Base-by-base conservation (phyloP, 352 stramenopile genomes). In the Paralagenidium karlingii region DNA sequence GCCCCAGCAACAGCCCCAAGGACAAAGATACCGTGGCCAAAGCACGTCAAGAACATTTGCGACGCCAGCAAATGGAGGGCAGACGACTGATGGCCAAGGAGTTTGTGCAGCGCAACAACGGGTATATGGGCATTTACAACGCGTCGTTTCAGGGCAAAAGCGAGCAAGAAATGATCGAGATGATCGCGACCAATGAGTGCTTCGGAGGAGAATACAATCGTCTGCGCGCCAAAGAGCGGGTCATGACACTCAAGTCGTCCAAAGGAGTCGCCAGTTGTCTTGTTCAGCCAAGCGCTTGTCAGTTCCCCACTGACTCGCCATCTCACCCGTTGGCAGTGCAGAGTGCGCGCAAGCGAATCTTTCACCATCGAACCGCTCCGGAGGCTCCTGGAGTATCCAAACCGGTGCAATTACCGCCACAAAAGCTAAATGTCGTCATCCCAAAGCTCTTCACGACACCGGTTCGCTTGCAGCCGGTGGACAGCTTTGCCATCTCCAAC, bases 41-140 rank as follows among this genome's bases (percentile, higher is more conserved):
- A n/a, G n/a, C n/a, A n/a, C n/a, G n/a, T n/a, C n/a, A n/a, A n/a
- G n/a, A n/a, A n/a, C n/a, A n/a, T n/a, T n/a, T 51, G 2, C 57
- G 58, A 11, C 51, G 63, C 15, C 55, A 81, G 30, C 69, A 83
- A 40, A 24, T 68, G 27, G 63, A 66, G 24, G 69, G 63, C 0
- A 63, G 66, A 16, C 57, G 41, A 24, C 60, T 79, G 48, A 79
- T 83, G 66, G 69, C 61, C 10, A 42, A 40, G 11, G 68, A 82
- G 36, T 80, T 82, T 44, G 68, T 78, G 21, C 33, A 51, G 25
- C 63, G 65, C 25, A 82, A 82, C 32, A 50, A 51, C 5, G 53
- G 53, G 15, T 60, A 68, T n/a, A 55, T 83, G 51, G 67, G 69
- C 63, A 55, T 75, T 10, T 81, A 69, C 47, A 67, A 79, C 39